Evolutionary conservation across 1,139 yeast genomes (phyloP).

Genomic region (Pichia sp.): DNA sequence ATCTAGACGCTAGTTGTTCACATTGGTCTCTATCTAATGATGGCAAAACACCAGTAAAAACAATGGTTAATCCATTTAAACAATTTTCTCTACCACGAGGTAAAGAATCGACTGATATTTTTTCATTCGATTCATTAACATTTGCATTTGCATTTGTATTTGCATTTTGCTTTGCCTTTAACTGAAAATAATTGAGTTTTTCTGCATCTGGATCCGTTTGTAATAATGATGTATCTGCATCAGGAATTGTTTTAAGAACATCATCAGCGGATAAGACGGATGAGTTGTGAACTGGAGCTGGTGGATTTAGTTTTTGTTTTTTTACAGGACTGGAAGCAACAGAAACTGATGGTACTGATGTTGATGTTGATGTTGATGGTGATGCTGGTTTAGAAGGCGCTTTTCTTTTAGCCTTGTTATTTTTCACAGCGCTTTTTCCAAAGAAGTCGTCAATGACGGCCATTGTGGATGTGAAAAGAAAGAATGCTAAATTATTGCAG

Average conservation of each 20-base stretch:
- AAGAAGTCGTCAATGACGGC: conserved; percentile 18
- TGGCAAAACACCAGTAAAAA: conserved; percentile 88
- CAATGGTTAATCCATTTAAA: conserved; percentile 79
- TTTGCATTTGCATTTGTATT: conserved; percentile 29
- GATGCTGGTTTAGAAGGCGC: not conserved
- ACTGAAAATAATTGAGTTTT: conserved; percentile 50
- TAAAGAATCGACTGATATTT: conserved; percentile 25
- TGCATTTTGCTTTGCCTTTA: conserved; percentile 33
- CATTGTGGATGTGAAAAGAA: conserved; percentile 10
- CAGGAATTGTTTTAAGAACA: conserved; percentile 55
- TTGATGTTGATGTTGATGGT: not conserved
- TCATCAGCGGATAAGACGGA: conserved; percentile 40
- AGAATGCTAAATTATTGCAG: too few species aligned
- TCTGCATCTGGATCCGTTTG: conserved; percentile 35
- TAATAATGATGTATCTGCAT: conserved; percentile 55
- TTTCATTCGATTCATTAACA: not conserved
- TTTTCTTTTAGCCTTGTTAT: conserved; percentile 10
- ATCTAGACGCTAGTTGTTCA: conserved; percentile 68
- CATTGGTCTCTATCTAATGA: conserved; percentile 70
- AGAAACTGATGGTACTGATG: not conserved
- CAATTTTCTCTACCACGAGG: conserved; percentile 83
- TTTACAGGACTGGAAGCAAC: not conserved
- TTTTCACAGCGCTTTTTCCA: conserved; percentile 12
- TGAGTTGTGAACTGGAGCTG: not conserved
- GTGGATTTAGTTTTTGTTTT: not conserved